Base-by-base conservation (phyloP, 768 basidiomycete genomes). In the Neoboletus magnificus region DNA sequence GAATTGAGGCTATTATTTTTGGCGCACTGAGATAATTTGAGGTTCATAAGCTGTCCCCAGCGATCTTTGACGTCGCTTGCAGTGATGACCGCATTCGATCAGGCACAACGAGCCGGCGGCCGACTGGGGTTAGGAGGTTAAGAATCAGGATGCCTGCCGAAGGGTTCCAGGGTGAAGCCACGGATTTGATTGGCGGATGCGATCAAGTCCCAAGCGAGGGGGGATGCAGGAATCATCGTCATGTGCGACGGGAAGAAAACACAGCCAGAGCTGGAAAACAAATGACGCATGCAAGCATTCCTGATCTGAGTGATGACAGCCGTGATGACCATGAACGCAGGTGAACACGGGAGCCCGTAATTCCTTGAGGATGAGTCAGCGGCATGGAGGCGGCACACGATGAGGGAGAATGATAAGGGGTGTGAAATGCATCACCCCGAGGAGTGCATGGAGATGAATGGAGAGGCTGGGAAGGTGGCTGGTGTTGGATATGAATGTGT, bases 1-100 rank as follows among this genome's bases (percentile, higher is more conserved):
- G 54, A 56, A 41, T 47, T 33, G 54, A 66, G 66, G 51, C n/a
- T 60, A 68, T 68, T 70, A 70, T 70, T 72, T 72, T 70, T 68
- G 69, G 68, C 37, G 48, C 51, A 57, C 18, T 57, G 45, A 49
- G 59, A 65, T 71, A 69, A 52, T 51, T 56, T 60, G 67, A 59
- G 58, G 55, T 62, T 52, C 46, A 54, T 32, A 33, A 3, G 18
- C 41, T 48, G 52, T 43, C 49, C 32, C 12, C 44, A 60, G 51
- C 46, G 54, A 64, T 65, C 49, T 54, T 60, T 57, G 67, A 60
- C 65, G 54, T 71, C 62, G 67, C 63, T 62, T 71, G 59, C 10
- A 49, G 36, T 29, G 27, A 46, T 50, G 50, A 49, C 42, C 37
- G 18, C 53, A 50, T 50, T 57, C 59, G 67, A 70, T 71, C 70